A percentile compares a stretch with the other conserved stretches of the same genome.
phyloP scores from a whole-genome alignment of 2,329 filamentous ascomycete genomes.

The Pseudogymnoascus sp. region DNA sequence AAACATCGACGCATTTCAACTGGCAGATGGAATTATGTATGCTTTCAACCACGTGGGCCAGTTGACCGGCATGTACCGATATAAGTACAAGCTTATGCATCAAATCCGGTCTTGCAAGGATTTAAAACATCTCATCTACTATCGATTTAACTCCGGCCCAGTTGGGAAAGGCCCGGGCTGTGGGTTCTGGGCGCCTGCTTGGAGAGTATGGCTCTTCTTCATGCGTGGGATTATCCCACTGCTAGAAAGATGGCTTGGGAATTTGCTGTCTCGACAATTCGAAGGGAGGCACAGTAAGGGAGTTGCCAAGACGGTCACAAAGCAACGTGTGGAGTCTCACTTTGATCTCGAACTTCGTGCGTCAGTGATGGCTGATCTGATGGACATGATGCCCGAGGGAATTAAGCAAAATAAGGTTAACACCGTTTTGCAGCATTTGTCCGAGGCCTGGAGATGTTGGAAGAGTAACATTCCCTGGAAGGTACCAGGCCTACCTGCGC shows the following conservation, averaged over 20 bases:
- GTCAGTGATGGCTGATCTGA: slow-evolving; percentile 96
- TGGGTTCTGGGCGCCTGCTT: slow-evolving; percentile 97
- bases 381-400: slow-evolving; percentile 99
- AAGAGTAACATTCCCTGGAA: slow-evolving; percentile 99
- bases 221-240: slow-evolving; percentile 97
- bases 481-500: slow-evolving; percentile 88
- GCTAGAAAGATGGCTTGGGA: slow-evolving; percentile 93
- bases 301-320: slow-evolving; percentile 97
- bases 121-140: slow-evolving; percentile 97
- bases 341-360: slow-evolving; percentile 95
- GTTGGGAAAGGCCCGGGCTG: slow-evolving; percentile 97
- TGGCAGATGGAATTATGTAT: slow-evolving; percentile 97
- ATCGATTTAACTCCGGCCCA: slow-evolving; percentile 93
- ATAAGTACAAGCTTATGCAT: slow-evolving; percentile 99
- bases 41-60: slow-evolving; percentile 99
- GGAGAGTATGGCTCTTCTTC: slow-evolving; percentile 99
- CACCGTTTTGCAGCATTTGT: slow-evolving; percentile 91
- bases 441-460: slow-evolving; percentile 98
- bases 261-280: slow-evolving; percentile 92
- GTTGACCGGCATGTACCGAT: slow-evolving; percentile 97
- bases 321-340: slow-evolving; percentile 97
- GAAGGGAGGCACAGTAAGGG: slow-evolving; percentile 98
- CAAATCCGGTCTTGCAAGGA: slow-evolving; percentile 99
- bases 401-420: slow-evolving; percentile 99
- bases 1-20: slow-evolving; percentile 97